These are phyloP conservation scores for Wickerhamomyces xylosicus DNA, from an alignment of 805 yeast species.

Conservation along the genomic window DNA sequence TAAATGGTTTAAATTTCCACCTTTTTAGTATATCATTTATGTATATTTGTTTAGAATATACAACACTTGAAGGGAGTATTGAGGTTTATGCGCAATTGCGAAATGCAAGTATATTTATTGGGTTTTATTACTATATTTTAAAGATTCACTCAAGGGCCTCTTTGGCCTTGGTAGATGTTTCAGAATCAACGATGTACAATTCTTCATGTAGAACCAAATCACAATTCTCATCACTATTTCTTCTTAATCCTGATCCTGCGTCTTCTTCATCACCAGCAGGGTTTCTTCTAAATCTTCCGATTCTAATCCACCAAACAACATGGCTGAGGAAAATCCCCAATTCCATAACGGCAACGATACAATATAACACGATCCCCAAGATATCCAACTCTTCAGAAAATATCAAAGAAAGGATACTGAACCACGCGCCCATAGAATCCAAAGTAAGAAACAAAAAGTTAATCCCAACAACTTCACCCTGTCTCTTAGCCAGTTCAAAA, in stretches of 20 bases:
- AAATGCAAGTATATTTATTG: too few relatives aligned
- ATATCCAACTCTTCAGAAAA: constrained; percentile 63
- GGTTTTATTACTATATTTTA: too few relatives aligned
- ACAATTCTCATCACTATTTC: neutral
- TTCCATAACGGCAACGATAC: constrained; percentile 65
- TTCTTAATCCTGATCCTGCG: neutral
- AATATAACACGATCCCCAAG: constrained; percentile 72
- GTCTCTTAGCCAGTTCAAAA: constrained; percentile 66
- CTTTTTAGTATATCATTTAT: too few relatives aligned
- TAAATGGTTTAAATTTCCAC: too few relatives aligned
- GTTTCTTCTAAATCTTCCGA: constrained; percentile 17
- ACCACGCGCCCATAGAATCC: constrained; percentile 77
- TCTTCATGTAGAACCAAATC: too few relatives aligned
- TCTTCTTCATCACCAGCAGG: neutral
- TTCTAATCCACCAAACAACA: constrained; percentile 51
- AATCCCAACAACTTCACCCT: constrained; percentile 83
- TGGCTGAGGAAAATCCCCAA: constrained; percentile 70
- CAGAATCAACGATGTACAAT: neutral
- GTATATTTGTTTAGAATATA: too few relatives aligned
- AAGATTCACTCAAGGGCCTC: too few relatives aligned
- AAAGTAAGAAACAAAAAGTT: constrained; percentile 68
- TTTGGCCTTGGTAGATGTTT: too few relatives aligned
- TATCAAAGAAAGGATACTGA: constrained; percentile 54
- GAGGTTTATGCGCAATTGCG: too few relatives aligned
- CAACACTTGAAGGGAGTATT: too few relatives aligned